A percentile compares a stretch with the other conserved stretches of the same genome.
phyloP scores from a whole-genome alignment of 2,329 filamentous ascomycete genomes.

The Aspergillus sp. region DNA sequence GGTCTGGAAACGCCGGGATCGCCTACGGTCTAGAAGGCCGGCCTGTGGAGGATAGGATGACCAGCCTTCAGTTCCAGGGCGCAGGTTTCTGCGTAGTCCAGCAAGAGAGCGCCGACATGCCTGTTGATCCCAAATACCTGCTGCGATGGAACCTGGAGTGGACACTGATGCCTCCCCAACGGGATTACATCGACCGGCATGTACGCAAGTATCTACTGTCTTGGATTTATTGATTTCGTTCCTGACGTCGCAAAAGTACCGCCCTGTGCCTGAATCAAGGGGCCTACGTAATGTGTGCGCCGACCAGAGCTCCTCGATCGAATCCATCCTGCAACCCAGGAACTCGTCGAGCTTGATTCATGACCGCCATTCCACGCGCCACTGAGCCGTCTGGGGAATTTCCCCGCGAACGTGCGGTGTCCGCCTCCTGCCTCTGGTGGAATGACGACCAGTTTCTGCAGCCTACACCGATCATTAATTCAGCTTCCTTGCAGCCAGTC shows the following conservation, averaged over 20 bases:
- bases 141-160: background rate
- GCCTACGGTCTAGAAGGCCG: too few species aligned
- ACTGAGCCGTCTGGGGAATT: background rate
- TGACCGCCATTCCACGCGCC: background rate
- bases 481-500: background rate
- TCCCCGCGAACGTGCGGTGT: background rate
- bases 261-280: background rate
- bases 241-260: background rate
- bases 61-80: background rate
- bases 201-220: background rate
- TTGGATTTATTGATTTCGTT: background rate
- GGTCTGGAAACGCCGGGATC: too few species aligned
- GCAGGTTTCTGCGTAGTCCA: background rate
- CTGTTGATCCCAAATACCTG: constrained; percentile 9
- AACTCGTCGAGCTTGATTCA: background rate
- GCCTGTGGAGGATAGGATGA: too few species aligned
- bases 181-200: background rate
- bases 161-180: background rate
- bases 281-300: background rate
- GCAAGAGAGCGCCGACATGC: constrained; percentile 5
- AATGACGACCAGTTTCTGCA: too few species aligned
- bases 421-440: background rate
- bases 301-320: background rate
- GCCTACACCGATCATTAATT: too few species aligned
- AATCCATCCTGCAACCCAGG: background rate